These are phyloP conservation scores for Candida maesae DNA, from an alignment of 805 yeast genomes.

Conservation along the genomic window DNA sequence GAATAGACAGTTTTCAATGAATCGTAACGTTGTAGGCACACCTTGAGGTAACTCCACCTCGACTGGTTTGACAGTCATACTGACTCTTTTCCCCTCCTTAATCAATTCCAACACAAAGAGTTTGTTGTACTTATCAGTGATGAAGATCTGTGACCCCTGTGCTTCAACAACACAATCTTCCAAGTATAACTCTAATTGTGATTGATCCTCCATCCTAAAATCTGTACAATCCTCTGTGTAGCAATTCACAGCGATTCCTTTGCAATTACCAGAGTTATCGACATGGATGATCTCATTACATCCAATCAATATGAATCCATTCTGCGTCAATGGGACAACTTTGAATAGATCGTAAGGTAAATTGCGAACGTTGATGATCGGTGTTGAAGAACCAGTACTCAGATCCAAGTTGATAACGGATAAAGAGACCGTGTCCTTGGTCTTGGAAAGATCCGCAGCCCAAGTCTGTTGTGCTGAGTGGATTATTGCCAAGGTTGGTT, in stretches of 20 bases:
- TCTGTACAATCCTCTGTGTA: slow-evolving; percentile 41
- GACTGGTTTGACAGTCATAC: slow-evolving; percentile 4
- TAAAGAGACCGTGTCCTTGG: slow-evolving; percentile 59
- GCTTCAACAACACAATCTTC: slow-evolving; percentile 46
- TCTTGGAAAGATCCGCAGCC: slow-evolving; percentile 67
- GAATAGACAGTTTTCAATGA: slow-evolving; percentile 46
- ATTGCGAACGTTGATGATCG: slow-evolving; percentile 58
- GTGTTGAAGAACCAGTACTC: slow-evolving; percentile 46
- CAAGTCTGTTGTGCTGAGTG: slow-evolving; percentile 60
- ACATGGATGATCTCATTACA: slow-evolving; percentile 74
- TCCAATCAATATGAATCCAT: slow-evolving; percentile 69
- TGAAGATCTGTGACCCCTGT: slow-evolving; percentile 33
- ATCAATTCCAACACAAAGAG: slow-evolving; percentile 28
- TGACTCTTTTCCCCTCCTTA: slow-evolving; percentile 35
- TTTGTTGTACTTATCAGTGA: slow-evolving; percentile 34
- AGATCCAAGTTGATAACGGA: slow-evolving; percentile 68
- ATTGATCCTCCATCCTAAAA: slow-evolving; percentile 42
- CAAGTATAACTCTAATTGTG: slow-evolving; percentile 47
- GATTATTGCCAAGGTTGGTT: slow-evolving; percentile 75
- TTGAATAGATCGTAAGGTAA: slow-evolving; percentile 73
- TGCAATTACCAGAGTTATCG: slow-evolving; percentile 69
- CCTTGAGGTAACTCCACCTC: slow-evolving; percentile 5
- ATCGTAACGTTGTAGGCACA: slow-evolving; percentile 33
- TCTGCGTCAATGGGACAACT: slow-evolving; percentile 64
- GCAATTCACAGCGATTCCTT: slow-evolving; percentile 60